Percentiles rank a stretch among this genome's conserved stretches.
These are phyloP conservation scores for Leucosporidium creatinivorum DNA, from an alignment of 768 basidiomycete species.

Conservation along the genomic window DNA sequence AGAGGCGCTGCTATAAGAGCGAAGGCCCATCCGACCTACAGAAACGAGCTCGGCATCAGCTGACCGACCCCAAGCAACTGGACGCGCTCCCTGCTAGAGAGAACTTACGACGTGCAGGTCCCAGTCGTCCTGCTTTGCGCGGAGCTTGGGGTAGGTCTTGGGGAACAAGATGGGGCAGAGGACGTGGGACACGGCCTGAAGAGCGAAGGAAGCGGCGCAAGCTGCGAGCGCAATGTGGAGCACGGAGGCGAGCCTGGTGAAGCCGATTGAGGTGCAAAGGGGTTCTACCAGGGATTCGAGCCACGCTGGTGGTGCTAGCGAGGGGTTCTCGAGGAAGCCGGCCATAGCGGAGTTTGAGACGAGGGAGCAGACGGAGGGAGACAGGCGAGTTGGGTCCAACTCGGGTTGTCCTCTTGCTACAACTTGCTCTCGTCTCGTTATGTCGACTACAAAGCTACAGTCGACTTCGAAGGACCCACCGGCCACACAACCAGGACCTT, in stretches of 20 bases:
- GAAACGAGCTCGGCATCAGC: background rate
- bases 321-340: background rate
- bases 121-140: slow-evolving; percentile 28
- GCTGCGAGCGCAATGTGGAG: slow-evolving; percentile 20
- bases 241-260: slow-evolving; percentile 9
- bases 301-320: slow-evolving; percentile 1
- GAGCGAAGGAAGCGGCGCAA: slow-evolving; percentile 18
- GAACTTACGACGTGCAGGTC: slow-evolving; percentile 27
- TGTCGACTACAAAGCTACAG: too few species aligned
- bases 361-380: background rate
- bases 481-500: too few species aligned
- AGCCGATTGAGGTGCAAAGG: background rate
- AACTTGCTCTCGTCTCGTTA: too few species aligned
- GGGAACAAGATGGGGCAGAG: slow-evolving; percentile 9
- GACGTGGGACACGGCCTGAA: slow-evolving; percentile 10
- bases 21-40: slow-evolving; percentile 32
- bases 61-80: background rate
- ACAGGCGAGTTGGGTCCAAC: too few species aligned
- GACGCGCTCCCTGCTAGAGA: background rate
- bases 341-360: background rate
- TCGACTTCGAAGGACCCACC: too few species aligned
- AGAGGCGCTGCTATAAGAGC: slow-evolving; percentile 25
- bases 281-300: background rate
- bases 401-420: too few species aligned
- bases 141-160: slow-evolving; percentile 16